Percentiles rank a stretch among this genome's conserved stretches.
Conservation (phyloP, 768 basidiomycete species). For the Collybia sordida region DNA sequence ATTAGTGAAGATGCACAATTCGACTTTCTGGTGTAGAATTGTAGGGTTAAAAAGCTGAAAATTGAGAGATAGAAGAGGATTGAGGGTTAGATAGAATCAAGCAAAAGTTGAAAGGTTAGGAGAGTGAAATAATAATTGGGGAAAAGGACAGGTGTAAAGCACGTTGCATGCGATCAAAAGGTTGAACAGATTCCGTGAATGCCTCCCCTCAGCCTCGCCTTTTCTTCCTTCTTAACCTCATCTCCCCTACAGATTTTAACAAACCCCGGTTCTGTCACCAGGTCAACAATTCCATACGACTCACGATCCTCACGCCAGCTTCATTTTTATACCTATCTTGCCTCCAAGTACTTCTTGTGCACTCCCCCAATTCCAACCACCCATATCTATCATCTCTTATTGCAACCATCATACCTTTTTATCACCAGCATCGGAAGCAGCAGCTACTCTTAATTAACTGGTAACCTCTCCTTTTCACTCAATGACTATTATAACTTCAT, state of each 20-base stretch:
- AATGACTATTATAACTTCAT: slow-evolving; percentile 22
- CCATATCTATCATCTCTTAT: slow-evolving; percentile 25
- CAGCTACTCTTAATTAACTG: slow-evolving; percentile 41
- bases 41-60: not conserved
- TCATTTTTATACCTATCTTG: slow-evolving; percentile 58
- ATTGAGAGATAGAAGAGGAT: not conserved
- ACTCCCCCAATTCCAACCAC: slow-evolving; percentile 22
- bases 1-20: slow-evolving; percentile 18
- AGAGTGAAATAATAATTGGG: slow-evolving; percentile 34
- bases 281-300: slow-evolving; percentile 24
- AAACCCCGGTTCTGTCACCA: slow-evolving; percentile 18
- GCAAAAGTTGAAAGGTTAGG: slow-evolving; percentile 7
- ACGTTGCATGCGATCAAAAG: slow-evolving; percentile 81
- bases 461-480: slow-evolving; percentile 25
- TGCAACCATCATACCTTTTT: slow-evolving; percentile 20
- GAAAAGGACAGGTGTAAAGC: slow-evolving; percentile 46
- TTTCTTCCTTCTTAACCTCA: slow-evolving; percentile 48
- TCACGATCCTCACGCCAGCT: slow-evolving; percentile 58
- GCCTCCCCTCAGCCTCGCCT: slow-evolving; percentile 64
- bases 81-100: not conserved
- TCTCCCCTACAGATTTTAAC: slow-evolving; percentile 27
- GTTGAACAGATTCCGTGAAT: slow-evolving; percentile 46
- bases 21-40: slow-evolving; percentile 7
- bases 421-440: slow-evolving; percentile 24
- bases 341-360: slow-evolving; percentile 11